These are phyloP conservation scores for Fragaria nilgerrensis DNA, from an alignment of 306 rosid genomes.

Conservation along the genomic window DNA sequence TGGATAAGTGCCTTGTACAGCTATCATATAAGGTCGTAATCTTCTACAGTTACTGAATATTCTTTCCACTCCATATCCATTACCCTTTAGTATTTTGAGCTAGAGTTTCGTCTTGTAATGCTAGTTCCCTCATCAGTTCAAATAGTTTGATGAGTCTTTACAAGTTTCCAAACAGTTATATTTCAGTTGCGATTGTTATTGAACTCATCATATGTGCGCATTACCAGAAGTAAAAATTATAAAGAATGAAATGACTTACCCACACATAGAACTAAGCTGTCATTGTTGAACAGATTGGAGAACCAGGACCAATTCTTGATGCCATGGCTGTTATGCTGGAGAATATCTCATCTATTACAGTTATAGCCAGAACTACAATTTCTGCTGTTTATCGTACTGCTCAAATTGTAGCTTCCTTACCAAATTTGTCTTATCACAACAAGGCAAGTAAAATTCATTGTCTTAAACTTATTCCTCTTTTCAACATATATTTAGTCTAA, in stretches of 20 bases:
- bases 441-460: slow-evolving; percentile 55
- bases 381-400: slow-evolving; percentile 66
- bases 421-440: slow-evolving; percentile 62
- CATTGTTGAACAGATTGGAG: slow-evolving; percentile 71
- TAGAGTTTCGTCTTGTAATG: slow-evolving; percentile 12
- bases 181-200: slow-evolving; percentile 7
- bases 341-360: slow-evolving; percentile 61
- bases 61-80: not conserved
- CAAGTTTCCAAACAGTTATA: not conserved
- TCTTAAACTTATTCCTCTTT: slow-evolving; percentile 21
- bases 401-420: slow-evolving; percentile 83
- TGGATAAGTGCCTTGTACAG: slow-evolving; percentile 84
- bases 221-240: not conserved
- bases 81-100: slow-evolving; percentile 13
- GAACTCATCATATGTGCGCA: slow-evolving; percentile 5
- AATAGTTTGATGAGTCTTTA: not conserved
- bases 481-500: slow-evolving; percentile 24
- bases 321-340: slow-evolving; percentile 88
- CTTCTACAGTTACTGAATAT: not conserved
- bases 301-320: slow-evolving; percentile 78
- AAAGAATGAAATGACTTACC: not conserved
- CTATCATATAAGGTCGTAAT: slow-evolving; percentile 68
- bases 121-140: slow-evolving; percentile 16
- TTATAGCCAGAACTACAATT: slow-evolving; percentile 69
- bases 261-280: slow-evolving; percentile 19